Base-by-base conservation (phyloP, 345 rosid genomes). In the Theobroma cacao region DNA sequence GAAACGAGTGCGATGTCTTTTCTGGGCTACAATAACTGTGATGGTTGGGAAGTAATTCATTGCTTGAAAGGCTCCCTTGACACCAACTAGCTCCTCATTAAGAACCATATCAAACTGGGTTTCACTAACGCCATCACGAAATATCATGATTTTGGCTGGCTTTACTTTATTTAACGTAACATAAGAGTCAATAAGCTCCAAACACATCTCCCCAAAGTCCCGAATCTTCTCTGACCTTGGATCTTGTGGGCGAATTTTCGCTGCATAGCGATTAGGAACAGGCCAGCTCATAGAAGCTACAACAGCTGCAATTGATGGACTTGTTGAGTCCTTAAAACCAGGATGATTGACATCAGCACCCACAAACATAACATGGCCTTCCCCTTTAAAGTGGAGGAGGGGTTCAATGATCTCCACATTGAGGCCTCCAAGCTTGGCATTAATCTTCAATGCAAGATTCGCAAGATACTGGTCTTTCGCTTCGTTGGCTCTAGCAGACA, bases 321-420 rank as follows among this genome's bases (percentile, higher is more conserved):
- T 89, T 24, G 81, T 82, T 9, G 26, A 75, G 82, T 87, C 79
- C 13, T 63, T 63, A 2, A 92, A 77, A 31, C 79, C 86, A 13
- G 98, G 97, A 86, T 94, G 98, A 81, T 91, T 94, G 18, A 92
- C 98, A 81, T 94, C 97, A 56, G 93, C 97, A 7, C 98, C 98
- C 0, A 94, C 77, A 52, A 92, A 94, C 97, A 94, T 94, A 24
- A 91, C 94, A 70, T 85, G 78, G 38, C 79, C 86, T 1, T 82
- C 79, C 79, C 62, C 80, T 11, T 30, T 72, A n/a, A 92, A 86
- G 84, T 70, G 83, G 0, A 91, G 87, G 48, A 91, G 87, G 41
- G 61, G 76, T 43, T 89, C 87, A 47, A 74, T 52, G 30, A 94
- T 88, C 87, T 92, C 97, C 0, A 82, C 85, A 17, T 92, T 94